phyloP scores from a whole-genome alignment of 257 asterid genomes.

The Solanum megistacrolobum region DNA sequence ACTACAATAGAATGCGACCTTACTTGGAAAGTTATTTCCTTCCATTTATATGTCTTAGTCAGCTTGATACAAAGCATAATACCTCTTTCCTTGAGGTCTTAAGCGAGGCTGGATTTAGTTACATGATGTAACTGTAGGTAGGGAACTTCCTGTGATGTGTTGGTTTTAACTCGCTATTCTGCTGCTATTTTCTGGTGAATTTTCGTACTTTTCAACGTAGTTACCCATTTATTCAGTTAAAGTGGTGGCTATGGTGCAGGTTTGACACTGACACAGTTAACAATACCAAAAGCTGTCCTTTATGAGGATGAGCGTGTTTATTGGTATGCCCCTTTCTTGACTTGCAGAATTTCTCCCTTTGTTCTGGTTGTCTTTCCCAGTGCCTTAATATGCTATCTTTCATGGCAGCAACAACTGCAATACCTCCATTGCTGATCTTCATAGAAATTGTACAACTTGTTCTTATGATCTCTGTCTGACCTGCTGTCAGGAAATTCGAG shows the following conservation, averaged over 20 bases:
- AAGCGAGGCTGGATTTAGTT: background rate
- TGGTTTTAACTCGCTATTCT: background rate
- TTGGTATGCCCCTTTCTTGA: slow-evolving; percentile 25
- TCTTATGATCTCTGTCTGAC: slow-evolving; percentile 53
- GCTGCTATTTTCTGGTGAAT: background rate
- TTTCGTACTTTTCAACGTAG: background rate
- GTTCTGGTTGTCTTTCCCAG: background rate
- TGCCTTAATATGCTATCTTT: background rate
- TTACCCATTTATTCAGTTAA: background rate
- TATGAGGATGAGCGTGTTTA: slow-evolving; percentile 33
- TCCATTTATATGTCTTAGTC: background rate
- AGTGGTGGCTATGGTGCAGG: slow-evolving; percentile 26
- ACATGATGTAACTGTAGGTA: background rate
- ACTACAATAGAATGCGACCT: background rate
- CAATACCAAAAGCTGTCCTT: slow-evolving; percentile 16
- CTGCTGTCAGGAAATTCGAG: slow-evolving; percentile 53
- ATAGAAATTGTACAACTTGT: slow-evolving; percentile 51
- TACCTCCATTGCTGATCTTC: slow-evolving; percentile 56
- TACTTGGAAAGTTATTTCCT: background rate
- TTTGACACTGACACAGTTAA: slow-evolving; percentile 11
- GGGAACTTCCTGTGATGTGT: background rate
- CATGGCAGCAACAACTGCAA: slow-evolving; percentile 44
- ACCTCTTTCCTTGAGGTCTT: background rate
- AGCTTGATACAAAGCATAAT: background rate
- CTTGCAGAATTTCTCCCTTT: background rate